Evolutionary conservation across 2,329 filamentous ascomycete species (phyloP), one percentile per base, ranked within the genome.

Genomic region (Tolypocladium sp.): DNA sequence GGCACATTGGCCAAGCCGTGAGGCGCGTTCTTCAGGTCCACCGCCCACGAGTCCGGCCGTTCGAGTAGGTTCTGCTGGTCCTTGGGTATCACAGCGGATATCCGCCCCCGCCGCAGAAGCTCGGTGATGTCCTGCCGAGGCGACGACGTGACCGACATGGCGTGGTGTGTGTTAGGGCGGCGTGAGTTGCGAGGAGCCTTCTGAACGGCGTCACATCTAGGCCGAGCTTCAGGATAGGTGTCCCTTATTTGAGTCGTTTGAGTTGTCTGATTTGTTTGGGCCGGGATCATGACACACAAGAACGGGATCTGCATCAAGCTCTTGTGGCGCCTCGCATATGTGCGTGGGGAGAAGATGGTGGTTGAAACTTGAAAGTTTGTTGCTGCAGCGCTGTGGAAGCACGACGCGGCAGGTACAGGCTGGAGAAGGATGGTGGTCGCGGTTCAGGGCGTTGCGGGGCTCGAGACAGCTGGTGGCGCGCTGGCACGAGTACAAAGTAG

Each of bases 11-110:
- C 62, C 3, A 65, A 38, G 2, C 66, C 68, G 12, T 68, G 65
- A 22, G 64, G 62, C 10, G 60, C 61, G 17, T 64, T 63, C 51
- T 63, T 67, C 7, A 67, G 55, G 42, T 67, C 63, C 4, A 68
- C 62, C 4, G 68, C 69, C 77, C 77, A 79, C 2, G 76, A 69
- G 57, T 71, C 67, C 4, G 67, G 56, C 0, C 63, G 59, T 2
- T 73, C 69, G 1, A 80, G 66, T 2, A 79, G 64, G 4, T 58
- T 57, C 33, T 67, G 67, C 62, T 81, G 79, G 46, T 77, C 71
- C 20, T 66, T 69, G 0, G 76, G 73, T 8, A 79, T 69, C 30
- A 58, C 69, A 22, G 70, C 60, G 25, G 71, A 61, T 15, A 61
- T 69, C 8, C 67, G 68, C 13, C 46, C 46, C 46, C 66, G 69